Evolutionary conservation across 208 protist genomes (phyloP).

Genomic region (Leishmania martiniquensis): DNA sequence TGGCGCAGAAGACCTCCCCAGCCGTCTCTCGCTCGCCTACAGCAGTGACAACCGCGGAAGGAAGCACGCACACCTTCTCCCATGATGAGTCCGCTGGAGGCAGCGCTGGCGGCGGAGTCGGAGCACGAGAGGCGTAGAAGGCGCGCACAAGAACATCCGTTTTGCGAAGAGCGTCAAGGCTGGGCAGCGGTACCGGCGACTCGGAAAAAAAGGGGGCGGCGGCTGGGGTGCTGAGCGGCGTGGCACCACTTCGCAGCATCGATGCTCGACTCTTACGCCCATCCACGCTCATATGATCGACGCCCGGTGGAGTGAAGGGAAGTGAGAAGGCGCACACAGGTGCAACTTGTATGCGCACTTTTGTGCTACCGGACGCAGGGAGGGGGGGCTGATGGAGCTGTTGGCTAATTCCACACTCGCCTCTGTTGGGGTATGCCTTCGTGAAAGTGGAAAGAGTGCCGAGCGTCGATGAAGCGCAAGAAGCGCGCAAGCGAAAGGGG

Average conservation of each 20-base stretch:
- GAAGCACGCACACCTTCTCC: neutral
- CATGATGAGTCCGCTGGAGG: neutral
- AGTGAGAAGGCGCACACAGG: neutral
- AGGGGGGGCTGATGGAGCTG: neutral
- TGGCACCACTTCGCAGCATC: constrained; percentile 10
- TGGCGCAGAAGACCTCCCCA: constrained; percentile 61
- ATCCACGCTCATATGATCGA: constrained; percentile 17
- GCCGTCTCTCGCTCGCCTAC: constrained; percentile 6
- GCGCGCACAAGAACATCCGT: constrained; percentile 26
- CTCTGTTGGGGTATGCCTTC: neutral
- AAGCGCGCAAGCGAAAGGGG: neutral
- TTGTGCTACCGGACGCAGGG: neutral
- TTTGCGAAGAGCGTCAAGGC: constrained; percentile 24
- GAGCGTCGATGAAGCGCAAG: neutral
- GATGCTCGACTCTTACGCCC: constrained; percentile 20
- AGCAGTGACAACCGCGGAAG: neutral
- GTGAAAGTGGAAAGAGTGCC: neutral
- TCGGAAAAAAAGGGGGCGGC: constrained; percentile 19
- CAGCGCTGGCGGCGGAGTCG: neutral
- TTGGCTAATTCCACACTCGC: neutral
- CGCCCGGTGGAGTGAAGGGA: no score
- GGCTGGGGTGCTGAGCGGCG: neutral
- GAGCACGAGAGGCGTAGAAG: constrained; percentile 16
- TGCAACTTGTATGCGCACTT: no score
- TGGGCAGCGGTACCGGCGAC: constrained; percentile 23